Conservation (phyloP, 495 filamentous ascomycete genomes). For the Recurvomyces mirabilis region DNA sequence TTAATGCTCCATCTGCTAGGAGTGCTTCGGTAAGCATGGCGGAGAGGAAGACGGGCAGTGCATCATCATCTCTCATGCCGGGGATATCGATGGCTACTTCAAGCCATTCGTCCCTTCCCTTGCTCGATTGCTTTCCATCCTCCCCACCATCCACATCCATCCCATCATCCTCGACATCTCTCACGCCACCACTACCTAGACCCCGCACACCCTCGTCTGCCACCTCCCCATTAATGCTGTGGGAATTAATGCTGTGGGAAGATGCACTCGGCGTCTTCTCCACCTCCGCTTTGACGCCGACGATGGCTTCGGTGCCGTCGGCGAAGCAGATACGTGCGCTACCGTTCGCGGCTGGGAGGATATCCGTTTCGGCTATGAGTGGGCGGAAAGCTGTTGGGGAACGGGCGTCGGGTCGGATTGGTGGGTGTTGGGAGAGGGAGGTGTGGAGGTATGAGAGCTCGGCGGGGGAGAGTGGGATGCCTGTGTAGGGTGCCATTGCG, state of each 20-base stretch:
- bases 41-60: constrained; percentile 71
- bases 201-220: constrained; percentile 10
- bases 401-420: constrained; percentile 83
- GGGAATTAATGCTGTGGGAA: too few species aligned
- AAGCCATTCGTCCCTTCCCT: constrained; percentile 54
- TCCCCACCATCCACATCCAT: constrained; percentile 22
- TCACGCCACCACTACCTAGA: not conserved
- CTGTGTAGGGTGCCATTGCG: constrained; percentile 8
- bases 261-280: constrained; percentile 47
- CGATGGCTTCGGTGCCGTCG: constrained; percentile 89
- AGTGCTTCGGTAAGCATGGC: constrained; percentile 84
- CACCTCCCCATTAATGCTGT: constrained; percentile 25
- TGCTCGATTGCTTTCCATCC: constrained; percentile 22
- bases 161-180: constrained; percentile 21
- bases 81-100: constrained; percentile 79
- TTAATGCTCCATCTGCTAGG: constrained; percentile 61
- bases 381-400: constrained; percentile 79
- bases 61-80: constrained; percentile 80
- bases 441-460: constrained; percentile 93
- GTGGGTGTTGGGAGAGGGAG: constrained; percentile 66
- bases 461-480: constrained; percentile 65
- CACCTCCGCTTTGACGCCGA: constrained; percentile 88
- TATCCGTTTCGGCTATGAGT: constrained; percentile 73
- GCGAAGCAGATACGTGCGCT: constrained; percentile 87
- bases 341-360: constrained; percentile 81